Base-by-base conservation (phyloP, 2,329 filamentous ascomycete species). In the Penicillium sp. region DNA sequence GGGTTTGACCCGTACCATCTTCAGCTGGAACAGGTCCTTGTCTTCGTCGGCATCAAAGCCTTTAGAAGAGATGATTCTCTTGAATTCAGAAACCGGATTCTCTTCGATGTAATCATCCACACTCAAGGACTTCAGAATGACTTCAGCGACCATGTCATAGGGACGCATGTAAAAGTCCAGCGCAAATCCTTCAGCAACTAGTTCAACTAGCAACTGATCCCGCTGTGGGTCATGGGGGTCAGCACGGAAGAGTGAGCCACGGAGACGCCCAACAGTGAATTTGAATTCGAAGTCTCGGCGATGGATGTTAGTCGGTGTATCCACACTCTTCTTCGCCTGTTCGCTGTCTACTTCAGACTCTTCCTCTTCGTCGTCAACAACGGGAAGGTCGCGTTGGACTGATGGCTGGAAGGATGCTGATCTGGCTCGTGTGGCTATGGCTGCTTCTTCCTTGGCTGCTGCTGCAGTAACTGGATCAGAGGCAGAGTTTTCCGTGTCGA, bases 251-350 rank as follows among this genome's bases (percentile, higher is more conserved):
- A 99, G 80, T 0, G 94, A 97, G 2, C 94, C 94, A 75, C 95
- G 93, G 46, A 99, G 83, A 60, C 89, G 91, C 69, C 96, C 94
- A 37, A 99, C 94, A 9, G 91, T 92, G 74, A 99, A 99, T 65
- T 93, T 95, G 78, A 99, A 91, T 72, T 99, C 92, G 66, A 99
- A 97, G 62, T 89, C 93, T 45, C 90, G 89, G 68, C 97, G 93
- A 67, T 95, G 90, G 47, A 94, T 80, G 68, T 89, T 90, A 27
- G 90, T 79, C 37, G 86, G 81, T 47, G 86, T 71, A 29, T 73
- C 68, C 38, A 68, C 58, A 40, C 56, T 71, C 56, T 77, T 76
- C 55, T 69, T 70, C 15, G 60, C 84, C 60, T 93, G 86, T 68
- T 90, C 84, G 33, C 82, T 78, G 35, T 88, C 84, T 7, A 85